These are phyloP conservation scores for Acer saccharum DNA, from an alignment of 345 rosid genomes.

Conservation along the genomic window DNA sequence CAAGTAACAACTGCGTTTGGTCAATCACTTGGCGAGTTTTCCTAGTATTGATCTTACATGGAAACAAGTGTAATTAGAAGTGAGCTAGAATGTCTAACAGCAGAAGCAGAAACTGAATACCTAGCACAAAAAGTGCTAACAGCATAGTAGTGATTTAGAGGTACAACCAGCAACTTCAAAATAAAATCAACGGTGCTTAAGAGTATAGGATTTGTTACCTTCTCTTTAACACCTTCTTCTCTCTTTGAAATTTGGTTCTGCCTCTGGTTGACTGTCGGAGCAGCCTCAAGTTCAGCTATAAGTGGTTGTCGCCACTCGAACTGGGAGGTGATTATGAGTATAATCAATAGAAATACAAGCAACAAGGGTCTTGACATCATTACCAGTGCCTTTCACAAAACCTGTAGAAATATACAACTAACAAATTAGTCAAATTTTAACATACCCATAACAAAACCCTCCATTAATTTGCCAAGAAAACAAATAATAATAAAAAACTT, in stretches of 20 bases:
- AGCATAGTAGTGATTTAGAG: neutral
- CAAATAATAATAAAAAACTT: neutral
- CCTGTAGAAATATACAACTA: conserved; percentile 35
- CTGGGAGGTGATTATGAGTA: conserved; percentile 81
- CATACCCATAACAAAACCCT: neutral
- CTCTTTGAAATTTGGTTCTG: conserved; percentile 54
- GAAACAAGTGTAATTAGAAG: neutral
- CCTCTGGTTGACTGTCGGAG: conserved; percentile 52
- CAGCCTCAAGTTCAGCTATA: conserved; percentile 57
- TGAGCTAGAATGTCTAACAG: neutral
- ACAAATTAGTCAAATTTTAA: neutral
- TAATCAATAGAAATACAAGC: conserved; percentile 68
- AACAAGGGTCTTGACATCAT: conserved; percentile 81
- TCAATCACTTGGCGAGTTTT: too few species aligned
- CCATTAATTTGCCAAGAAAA: neutral
- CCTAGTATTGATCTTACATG: too few species aligned
- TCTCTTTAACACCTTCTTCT: conserved; percentile 84
- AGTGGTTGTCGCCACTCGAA: conserved; percentile 95
- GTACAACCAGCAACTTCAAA: neutral
- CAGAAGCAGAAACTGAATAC: neutral
- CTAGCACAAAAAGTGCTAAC: too few species aligned
- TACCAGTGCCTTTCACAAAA: conserved; percentile 28
- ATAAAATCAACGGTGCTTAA: neutral
- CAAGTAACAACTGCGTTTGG: too few species aligned
- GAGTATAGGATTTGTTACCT: conserved; percentile 40